Percentiles rank a stretch among this genome's conserved stretches.
phyloP scores from a whole-genome alignment of 2,329 filamentous ascomycete species.

The Arthrinium phaeospermum region DNA sequence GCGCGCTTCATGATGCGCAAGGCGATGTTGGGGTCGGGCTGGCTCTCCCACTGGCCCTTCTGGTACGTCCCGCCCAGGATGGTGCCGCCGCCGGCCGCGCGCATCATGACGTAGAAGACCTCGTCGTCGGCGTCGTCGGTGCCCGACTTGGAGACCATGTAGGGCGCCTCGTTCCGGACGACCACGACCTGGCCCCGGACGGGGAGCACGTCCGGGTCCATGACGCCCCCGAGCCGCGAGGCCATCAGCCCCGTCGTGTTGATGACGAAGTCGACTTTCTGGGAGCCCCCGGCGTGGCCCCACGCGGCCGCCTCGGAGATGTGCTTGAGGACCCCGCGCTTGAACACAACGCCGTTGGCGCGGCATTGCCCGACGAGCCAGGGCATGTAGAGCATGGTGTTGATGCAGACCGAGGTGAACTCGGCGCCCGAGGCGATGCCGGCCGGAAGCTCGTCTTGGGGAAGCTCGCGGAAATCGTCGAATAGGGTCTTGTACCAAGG shows the following conservation, averaged over 20 bases:
- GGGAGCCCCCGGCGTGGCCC: constrained; percentile 60
- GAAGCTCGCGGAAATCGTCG: constrained; percentile 71
- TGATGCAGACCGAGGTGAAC: constrained; percentile 90
- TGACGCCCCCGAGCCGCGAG: constrained; percentile 78
- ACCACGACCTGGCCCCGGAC: constrained; percentile 83
- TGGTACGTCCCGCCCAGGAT: constrained; percentile 87
- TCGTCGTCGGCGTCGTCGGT: constrained; percentile 77
- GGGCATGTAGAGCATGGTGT: constrained; percentile 84
- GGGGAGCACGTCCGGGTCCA: constrained; percentile 75
- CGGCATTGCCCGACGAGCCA: constrained; percentile 85
- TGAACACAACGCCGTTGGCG: constrained; percentile 71
- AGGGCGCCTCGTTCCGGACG: constrained; percentile 76
- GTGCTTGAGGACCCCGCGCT: constrained; percentile 69
- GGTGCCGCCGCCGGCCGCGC: constrained; percentile 80
- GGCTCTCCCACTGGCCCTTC: constrained; percentile 77
- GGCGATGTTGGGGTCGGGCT: constrained; percentile 80
- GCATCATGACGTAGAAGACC: constrained; percentile 80
- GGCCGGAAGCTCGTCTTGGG: constrained; percentile 61
- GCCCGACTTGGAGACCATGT: constrained; percentile 74
- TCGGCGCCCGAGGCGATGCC: constrained; percentile 74
- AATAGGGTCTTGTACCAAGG: constrained; percentile 78
- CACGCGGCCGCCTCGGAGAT: constrained; percentile 70
- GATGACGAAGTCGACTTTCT: constrained; percentile 69
- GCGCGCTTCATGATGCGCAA: constrained; percentile 83
- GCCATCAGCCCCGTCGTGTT: constrained; percentile 87